Percentiles rank a stretch among this genome's conserved stretches.
Conservation (phyloP, 345 rosid species). For the Populus tremula region DNA sequence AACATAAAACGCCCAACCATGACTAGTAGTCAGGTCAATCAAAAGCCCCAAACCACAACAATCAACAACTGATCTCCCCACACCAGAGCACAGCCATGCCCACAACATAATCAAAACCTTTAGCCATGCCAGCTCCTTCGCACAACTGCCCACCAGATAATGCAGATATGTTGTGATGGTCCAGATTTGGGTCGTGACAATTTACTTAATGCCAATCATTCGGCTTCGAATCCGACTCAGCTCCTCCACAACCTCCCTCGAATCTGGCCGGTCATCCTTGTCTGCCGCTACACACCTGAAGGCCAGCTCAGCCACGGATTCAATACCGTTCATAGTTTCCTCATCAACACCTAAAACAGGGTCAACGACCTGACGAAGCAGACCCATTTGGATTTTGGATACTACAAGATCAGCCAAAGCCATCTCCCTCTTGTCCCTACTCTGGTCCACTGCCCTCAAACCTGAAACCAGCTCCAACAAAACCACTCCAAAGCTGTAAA, state of each 20-base stretch:
- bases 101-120: background rate
- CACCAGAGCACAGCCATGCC: background rate
- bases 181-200: too few species aligned
- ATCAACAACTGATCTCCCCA: background rate
- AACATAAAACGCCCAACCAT: too few species aligned
- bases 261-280: constrained; percentile 86
- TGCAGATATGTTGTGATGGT: too few species aligned
- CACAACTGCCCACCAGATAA: too few species aligned
- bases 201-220: constrained; percentile 21
- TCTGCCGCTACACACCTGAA: constrained; percentile 88
- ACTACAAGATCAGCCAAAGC: constrained; percentile 81
- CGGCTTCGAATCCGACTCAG: constrained; percentile 54
- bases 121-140: constrained; percentile 28
- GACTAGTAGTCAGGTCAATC: background rate
- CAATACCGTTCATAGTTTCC: constrained; percentile 44
- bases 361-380: constrained; percentile 66
- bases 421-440: constrained; percentile 72
- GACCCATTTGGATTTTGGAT: constrained; percentile 75
- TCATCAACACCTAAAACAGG: constrained; percentile 42
- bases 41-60: background rate
- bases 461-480: constrained; percentile 81
- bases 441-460: constrained; percentile 78
- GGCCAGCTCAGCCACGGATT: constrained; percentile 84
- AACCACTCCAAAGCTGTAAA: constrained; percentile 84
- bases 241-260: constrained; percentile 74